Percentiles rank a stretch among this genome's conserved stretches.
phyloP scores from a whole-genome alignment of 1,139 yeast genomes.

The Taphrina communis region DNA sequence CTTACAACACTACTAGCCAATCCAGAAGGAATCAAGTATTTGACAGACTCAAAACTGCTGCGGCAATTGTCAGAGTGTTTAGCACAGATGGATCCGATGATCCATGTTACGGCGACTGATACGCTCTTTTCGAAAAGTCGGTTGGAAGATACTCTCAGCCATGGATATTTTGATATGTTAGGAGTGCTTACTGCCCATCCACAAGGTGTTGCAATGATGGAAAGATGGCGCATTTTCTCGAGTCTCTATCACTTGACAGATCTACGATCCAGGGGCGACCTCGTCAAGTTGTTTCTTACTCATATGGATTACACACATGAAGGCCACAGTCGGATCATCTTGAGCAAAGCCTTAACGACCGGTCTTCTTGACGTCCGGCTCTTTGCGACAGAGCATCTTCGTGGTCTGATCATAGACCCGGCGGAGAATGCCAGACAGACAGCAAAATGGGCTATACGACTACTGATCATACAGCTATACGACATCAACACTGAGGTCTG shows the following conservation, averaged over 20 bases:
- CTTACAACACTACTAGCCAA: conserved; percentile 69
- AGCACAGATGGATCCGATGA: conserved; percentile 78
- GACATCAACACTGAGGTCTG: conserved; percentile 68
- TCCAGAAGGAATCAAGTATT: conserved; percentile 68
- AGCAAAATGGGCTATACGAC: conserved; percentile 56
- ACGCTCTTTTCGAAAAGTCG: conserved; percentile 71
- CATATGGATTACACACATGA: conserved; percentile 67
- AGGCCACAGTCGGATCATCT: conserved; percentile 70
- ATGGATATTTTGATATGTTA: conserved; percentile 77
- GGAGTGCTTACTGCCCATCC: conserved; percentile 69
- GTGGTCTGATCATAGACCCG: conserved; percentile 52
- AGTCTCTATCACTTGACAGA: conserved; percentile 74
- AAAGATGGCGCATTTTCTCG: conserved; percentile 83
- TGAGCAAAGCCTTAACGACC: conserved; percentile 68
- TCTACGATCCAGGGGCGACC: conserved; percentile 62
- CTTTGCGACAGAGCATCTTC: conserved; percentile 63
- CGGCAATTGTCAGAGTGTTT: conserved; percentile 87
- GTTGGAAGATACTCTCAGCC: conserved; percentile 67
- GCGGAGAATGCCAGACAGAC: conserved; percentile 45
- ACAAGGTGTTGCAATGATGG: conserved; percentile 70
- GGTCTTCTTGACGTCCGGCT: conserved; percentile 61
- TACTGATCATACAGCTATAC: conserved; percentile 72
- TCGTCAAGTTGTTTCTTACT: conserved; percentile 64
- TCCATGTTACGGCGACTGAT: conserved; percentile 74
- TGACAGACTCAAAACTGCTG: conserved; percentile 74